phyloP scores from a whole-genome alignment of 306 rosid genomes.

The Boehmeria nivea region DNA sequence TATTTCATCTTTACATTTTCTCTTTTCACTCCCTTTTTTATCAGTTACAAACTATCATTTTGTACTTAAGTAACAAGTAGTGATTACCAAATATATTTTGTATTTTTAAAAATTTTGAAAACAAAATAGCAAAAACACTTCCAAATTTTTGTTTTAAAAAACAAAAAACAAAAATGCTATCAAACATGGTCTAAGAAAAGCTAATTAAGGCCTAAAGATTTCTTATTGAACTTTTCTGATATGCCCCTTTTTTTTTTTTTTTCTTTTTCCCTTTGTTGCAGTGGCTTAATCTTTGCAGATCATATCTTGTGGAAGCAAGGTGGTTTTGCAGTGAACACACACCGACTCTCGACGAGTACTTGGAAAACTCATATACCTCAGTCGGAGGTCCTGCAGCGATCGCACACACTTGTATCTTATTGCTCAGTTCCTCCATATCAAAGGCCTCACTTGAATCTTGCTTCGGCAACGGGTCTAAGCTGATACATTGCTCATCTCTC shows the following conservation, averaged over 20 bases:
- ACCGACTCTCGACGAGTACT: slow-evolving; percentile 23
- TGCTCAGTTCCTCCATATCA: not conserved
- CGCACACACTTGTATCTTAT: slow-evolving; percentile 18
- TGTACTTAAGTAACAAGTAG: too few species aligned
- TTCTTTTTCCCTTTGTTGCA: not conserved
- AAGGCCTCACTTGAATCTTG: slow-evolving; percentile 3
- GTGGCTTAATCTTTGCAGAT: slow-evolving; percentile 26
- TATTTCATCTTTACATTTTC: too few species aligned
- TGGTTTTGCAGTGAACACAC: slow-evolving; percentile 19
- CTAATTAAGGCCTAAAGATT: too few species aligned
- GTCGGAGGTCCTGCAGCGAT: slow-evolving; percentile 28
- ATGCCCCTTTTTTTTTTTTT: not conserved
- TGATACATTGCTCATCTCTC: slow-evolving; percentile 23
- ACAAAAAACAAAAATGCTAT: too few species aligned
- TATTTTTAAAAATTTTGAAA: too few species aligned
- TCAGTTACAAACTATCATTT: too few species aligned
- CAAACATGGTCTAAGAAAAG: too few species aligned
- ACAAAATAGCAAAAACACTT: too few species aligned
- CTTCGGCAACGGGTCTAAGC: slow-evolving; percentile 13
- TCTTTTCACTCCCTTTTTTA: too few species aligned
- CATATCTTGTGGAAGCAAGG: slow-evolving; percentile 28
- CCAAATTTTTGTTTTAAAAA: too few species aligned
- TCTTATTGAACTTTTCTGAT: too few species aligned
- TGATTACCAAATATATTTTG: too few species aligned
- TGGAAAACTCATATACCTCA: slow-evolving; percentile 22